Evolutionary conservation across 345 rosid species (phyloP), one percentile per base, ranked within the genome.

Genomic region (Euphorbia tirucalli): DNA sequence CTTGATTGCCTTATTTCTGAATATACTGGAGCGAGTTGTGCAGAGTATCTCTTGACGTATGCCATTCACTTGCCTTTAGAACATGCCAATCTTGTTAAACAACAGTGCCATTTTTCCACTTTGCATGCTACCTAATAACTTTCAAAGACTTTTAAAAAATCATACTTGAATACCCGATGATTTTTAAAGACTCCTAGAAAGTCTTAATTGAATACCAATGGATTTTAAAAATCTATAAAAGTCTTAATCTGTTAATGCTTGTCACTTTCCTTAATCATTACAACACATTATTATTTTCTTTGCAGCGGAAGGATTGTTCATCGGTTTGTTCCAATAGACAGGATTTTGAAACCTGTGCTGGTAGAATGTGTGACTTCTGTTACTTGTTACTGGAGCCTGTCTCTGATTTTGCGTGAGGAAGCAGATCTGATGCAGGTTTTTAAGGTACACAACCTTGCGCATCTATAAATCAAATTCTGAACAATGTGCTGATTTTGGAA

Each of bases 1-100:
- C 96, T 94, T 65, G 95, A 94, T 86, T 92, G 87, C 85, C 96
- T 90, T 71, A 89, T 90, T 75, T 90, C 97, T 37, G 89, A 87
- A 79, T 96, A 90, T 74, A 79, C 76, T 0, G 93, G 98, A 75
- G 79, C 80, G 72, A 80, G 75, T 75, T 87, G 93, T 79, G 95
- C 90, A 54, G 95, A 90, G 67, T 94, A 90, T 84, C 87, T 94
- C 37, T 79, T 94, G 61, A 87, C 92, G 98, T 87, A 39, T 55
- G 73, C 71, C 63, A 73, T 78, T 62, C 52, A 57, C 75, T 71
- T 76, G 75, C 31, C n/a, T n/a, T n/a, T n/a, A n/a, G n/a, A n/a
- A n/a, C n/a, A n/a, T n/a, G n/a, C n/a, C n/a, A n/a, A n/a, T n/a
- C n/a, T n/a, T n/a, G n/a, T n/a, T n/a, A n/a, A n/a, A n/a, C n/a